Conservation (phyloP, 148 eudicot genomes). For the Tetragonia tetragonoides region DNA sequence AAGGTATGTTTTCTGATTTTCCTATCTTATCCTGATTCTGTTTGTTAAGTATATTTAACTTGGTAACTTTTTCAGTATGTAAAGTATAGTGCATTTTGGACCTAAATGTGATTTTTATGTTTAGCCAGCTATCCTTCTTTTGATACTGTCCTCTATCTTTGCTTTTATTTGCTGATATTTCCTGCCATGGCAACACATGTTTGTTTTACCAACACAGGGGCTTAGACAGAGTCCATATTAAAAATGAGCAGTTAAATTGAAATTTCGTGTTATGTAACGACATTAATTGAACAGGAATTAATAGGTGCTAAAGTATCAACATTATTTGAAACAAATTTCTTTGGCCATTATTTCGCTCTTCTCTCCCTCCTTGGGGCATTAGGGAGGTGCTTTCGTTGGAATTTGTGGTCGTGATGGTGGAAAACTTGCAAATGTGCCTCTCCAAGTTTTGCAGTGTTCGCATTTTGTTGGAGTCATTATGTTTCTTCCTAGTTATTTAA, state of each 20-base stretch:
- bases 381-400: no score
- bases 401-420: no score
- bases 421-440: no score
- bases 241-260: no score
- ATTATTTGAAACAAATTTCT: neutral
- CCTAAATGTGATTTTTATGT: neutral
- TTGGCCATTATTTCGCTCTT: neutral
- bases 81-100: neutral
- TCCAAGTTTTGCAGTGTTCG: no score
- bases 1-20: conserved; percentile 47
- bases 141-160: neutral
- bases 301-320: neutral
- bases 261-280: no score
- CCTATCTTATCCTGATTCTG: neutral
- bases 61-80: neutral
- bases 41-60: neutral
- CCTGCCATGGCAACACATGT: neutral
- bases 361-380: no score
- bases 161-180: neutral
- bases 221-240: no score
- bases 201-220: neutral
- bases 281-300: no score
- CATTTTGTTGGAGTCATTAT: no score
- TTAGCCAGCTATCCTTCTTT: neutral
- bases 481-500: no score